phyloP scores from a whole-genome alignment of 345 rosid species.

The Mercurialis annua region DNA sequence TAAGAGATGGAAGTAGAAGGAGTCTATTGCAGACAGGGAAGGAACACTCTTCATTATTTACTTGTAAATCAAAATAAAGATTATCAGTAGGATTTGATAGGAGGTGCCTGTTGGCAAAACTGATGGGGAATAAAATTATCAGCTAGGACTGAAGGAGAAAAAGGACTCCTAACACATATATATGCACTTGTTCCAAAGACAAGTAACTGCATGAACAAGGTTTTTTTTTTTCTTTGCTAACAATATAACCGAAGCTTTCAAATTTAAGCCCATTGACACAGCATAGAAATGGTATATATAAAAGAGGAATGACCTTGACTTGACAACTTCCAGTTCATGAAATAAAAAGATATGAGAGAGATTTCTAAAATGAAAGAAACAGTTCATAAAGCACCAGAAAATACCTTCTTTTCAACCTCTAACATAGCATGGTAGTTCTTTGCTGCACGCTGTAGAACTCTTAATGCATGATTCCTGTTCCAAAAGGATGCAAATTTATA shows the following conservation, averaged over 20 bases:
- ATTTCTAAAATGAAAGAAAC: background rate
- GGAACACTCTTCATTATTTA: too few relatives aligned
- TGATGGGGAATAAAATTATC: too few relatives aligned
- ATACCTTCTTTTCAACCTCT: conserved; percentile 93
- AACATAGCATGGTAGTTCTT: conserved; percentile 64
- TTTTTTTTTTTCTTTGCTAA: background rate
- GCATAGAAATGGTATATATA: background rate
- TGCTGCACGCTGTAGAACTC: conserved; percentile 72
- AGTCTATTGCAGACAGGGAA: too few relatives aligned
- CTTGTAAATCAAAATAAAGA: too few relatives aligned
- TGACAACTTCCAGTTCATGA: background rate
- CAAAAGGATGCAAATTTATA: conserved; percentile 99
- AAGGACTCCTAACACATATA: background rate
- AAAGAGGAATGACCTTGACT: background rate
- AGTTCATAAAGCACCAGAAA: background rate
- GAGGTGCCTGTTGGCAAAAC: too few relatives aligned
- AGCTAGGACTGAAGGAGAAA: too few relatives aligned
- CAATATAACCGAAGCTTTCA: background rate
- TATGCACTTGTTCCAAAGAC: background rate
- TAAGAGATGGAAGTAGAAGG: too few relatives aligned
- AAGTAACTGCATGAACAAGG: background rate
- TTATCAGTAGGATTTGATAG: too few relatives aligned
- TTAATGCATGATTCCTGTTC: conserved; percentile 93
- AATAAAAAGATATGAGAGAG: background rate
- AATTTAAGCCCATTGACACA: background rate